A percentile compares a stretch with the other conserved stretches of the same genome.
phyloP scores from a whole-genome alignment of 108 stramenopile species.

The Nitzschia inconspicua region DNA sequence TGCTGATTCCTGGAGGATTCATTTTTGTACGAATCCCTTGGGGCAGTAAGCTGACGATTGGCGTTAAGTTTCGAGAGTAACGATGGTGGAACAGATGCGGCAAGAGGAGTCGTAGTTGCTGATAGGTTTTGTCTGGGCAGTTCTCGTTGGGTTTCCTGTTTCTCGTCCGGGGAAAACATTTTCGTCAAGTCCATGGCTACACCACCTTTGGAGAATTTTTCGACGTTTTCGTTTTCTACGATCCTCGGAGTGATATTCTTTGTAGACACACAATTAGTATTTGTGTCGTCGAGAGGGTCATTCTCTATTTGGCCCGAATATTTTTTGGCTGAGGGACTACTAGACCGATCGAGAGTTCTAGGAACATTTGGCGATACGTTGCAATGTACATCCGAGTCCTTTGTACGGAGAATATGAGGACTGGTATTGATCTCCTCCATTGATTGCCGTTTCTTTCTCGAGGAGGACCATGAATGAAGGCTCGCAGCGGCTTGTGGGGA shows the following conservation, averaged over 20 bases:
- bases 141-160: not conserved
- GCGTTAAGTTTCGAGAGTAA: not conserved
- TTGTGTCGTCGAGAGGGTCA: no score
- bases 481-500: constrained; percentile 25
- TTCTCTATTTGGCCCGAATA: not conserved
- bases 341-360: not conserved
- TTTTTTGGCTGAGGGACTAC: not conserved
- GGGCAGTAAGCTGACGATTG: no score
- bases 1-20: no score
- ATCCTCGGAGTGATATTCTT: not conserved
- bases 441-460: constrained; percentile 3
- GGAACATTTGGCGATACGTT: constrained; percentile 1
- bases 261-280: not conserved
- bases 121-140: not conserved
- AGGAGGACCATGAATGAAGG: constrained; percentile 12
- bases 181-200: constrained; percentile 29
- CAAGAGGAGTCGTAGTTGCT: not conserved
- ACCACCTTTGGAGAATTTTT: constrained; percentile 13
- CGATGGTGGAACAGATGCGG: not conserved
- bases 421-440: not conserved
- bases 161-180: constrained; percentile 20
- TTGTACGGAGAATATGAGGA: no score
- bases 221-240: not conserved
- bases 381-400: no score
- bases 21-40: no score